A percentile compares a stretch with the other conserved stretches of the same genome.
Conservation (phyloP, 2,329 filamentous ascomycete genomes). For the Pseudocercospora vitis region DNA sequence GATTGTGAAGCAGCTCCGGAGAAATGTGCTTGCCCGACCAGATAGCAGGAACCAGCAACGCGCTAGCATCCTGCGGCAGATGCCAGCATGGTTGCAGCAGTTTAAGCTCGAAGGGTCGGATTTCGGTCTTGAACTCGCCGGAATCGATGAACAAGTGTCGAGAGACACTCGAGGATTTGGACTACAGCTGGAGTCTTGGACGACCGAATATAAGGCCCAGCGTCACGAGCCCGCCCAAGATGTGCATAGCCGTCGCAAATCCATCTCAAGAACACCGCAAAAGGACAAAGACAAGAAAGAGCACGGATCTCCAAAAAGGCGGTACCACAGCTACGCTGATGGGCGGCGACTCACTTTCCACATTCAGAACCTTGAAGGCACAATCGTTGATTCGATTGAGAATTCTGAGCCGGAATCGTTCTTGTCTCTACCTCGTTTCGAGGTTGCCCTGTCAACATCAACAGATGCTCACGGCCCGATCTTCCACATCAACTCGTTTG, state of each 20-base stretch:
- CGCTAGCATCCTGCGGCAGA: constrained; percentile 69
- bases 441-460: constrained; percentile 78
- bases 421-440: constrained; percentile 79
- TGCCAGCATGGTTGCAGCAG: constrained; percentile 82
- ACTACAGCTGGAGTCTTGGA: constrained; percentile 83
- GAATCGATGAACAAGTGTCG: constrained; percentile 80
- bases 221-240: constrained; percentile 52
- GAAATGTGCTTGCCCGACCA: constrained; percentile 59
- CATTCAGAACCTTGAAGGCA: constrained; percentile 79
- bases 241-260: constrained; percentile 61
- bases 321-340: constrained; percentile 59
- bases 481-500: constrained; percentile 79
- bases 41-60: constrained; percentile 46
- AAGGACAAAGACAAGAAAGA: constrained; percentile 27
- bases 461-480: constrained; percentile 85
- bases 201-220: constrained; percentile 83
- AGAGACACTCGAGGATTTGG: constrained; percentile 78
- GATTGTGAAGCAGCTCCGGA: constrained; percentile 80
- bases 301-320: constrained; percentile 48
- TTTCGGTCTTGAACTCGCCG: constrained; percentile 87
- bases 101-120: constrained; percentile 84
- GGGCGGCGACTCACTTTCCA: constrained; percentile 80
- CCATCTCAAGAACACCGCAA: constrained; percentile 67
- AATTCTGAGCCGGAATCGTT: constrained; percentile 84
- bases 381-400: constrained; percentile 84